These are phyloP conservation scores for Flaveria ramosissima DNA, from an alignment of 129 eudicot species.

Conservation along the genomic window DNA sequence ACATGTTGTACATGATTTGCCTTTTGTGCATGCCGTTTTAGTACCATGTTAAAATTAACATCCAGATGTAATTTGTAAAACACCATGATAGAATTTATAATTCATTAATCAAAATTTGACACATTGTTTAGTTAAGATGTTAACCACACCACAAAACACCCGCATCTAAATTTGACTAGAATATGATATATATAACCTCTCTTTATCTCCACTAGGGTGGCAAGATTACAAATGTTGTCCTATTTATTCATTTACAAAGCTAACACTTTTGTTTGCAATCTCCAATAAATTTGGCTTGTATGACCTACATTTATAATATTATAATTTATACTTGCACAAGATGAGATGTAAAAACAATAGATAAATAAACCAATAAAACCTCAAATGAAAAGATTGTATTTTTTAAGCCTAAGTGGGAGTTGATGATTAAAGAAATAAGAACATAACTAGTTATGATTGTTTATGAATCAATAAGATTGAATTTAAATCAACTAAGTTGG, in stretches of 20 bases:
- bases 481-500: not conserved
- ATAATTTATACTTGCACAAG: not conserved
- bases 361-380: not conserved
- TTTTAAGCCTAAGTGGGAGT: not conserved
- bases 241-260: constrained; percentile 10
- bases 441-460: not conserved
- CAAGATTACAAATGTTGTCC: constrained; percentile 12
- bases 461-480: not conserved
- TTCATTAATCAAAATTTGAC: not conserved
- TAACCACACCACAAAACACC: constrained; percentile 4
- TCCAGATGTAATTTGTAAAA: too few relatives aligned
- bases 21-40: too few relatives aligned
- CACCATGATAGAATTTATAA: not conserved
- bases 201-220: not conserved
- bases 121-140: not conserved
- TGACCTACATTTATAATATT: constrained; percentile 2
- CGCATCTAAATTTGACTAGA: not conserved
- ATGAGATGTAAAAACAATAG: not conserved
- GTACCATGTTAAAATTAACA: too few relatives aligned
- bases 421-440: not conserved
- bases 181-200: not conserved
- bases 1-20: too few relatives aligned
- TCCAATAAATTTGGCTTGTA: constrained; percentile 22
- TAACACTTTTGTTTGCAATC: constrained; percentile 22
- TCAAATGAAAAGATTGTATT: not conserved